Evolutionary conservation across 1,139 yeast species (phyloP).

Genomic region (Debaryomyces singareniensis): DNA sequence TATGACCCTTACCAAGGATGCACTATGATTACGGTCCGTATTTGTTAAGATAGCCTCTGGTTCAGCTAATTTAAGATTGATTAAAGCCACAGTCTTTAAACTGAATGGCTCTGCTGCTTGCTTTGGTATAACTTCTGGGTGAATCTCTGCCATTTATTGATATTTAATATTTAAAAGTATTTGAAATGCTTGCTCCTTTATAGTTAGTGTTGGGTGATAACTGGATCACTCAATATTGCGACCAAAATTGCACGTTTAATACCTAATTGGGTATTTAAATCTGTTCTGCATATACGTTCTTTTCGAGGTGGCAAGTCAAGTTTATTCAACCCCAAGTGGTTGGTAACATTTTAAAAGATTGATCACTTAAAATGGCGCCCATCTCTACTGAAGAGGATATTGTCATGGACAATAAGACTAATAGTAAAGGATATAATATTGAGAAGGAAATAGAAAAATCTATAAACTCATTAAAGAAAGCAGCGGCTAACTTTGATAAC

Average conservation of each 20-base stretch:
- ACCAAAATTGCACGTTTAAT: too few relatives aligned
- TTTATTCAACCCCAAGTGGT: too few relatives aligned
- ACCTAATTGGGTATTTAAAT: too few relatives aligned
- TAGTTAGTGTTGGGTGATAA: too few relatives aligned
- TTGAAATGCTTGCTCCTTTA: too few relatives aligned
- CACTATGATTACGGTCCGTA: constrained; percentile 11
- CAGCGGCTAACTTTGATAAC: constrained; percentile 76
- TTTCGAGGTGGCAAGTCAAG: too few relatives aligned
- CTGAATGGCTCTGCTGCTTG: constrained; percentile 14
- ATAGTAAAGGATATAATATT: constrained; percentile 8
- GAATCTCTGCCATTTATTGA: neutral
- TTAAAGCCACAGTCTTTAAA: constrained; percentile 24
- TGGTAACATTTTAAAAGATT: too few relatives aligned
- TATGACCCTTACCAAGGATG: constrained; percentile 16
- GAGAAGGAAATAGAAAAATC: constrained; percentile 45
- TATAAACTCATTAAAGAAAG: constrained; percentile 56
- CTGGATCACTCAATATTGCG: too few relatives aligned
- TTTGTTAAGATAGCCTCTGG: constrained; percentile 14
- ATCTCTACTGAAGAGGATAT: neutral
- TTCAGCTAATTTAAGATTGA: constrained; percentile 17
- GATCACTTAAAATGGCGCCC: neutral
- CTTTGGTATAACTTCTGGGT: constrained; percentile 9
- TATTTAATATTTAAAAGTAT: neutral
- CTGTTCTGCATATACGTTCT: too few relatives aligned
- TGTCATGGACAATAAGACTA: neutral